Evolutionary conservation across 2,329 filamentous ascomycete species (phyloP), one percentile per base, ranked within the genome.

Genomic region (Coniella vitis): DNA sequence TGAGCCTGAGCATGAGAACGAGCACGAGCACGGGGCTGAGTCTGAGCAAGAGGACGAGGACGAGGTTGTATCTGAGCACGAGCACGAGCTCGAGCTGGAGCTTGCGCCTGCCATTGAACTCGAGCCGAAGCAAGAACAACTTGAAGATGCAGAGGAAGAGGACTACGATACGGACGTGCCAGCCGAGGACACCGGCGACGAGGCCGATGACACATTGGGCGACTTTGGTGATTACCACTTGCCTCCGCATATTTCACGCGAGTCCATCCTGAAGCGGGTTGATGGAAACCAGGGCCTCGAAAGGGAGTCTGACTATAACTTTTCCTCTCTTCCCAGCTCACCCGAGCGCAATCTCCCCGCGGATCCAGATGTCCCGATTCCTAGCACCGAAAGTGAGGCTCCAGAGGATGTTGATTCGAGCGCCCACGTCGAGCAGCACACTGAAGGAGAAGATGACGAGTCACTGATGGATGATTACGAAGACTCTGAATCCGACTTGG

Each of bases 321-420:
- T 84, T 58, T 82, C 79, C 3, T 82, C 81, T 2, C 78, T 80
- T 1, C 71, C 75, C 2, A 76, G 74, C 53, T 81, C 78, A 2
- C 76, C 79, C 12, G 73, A 79, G 52, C 76, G 71, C n/a, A 74
- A 69, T 50, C 70, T 79, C 42, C 69, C 80, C 29, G 75, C 89
- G 52, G 90, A 97, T 62, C 91, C 91, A 7, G 91, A 97, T 64
- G 79, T 93, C 36, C 87, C 91, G 0, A 88, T 96, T 57, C 90
- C 88, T 17, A 94, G 88, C 32, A 84, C 89, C 13, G 91, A 96
- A 66, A 82, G 82, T 56, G 79, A 76, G 2, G 70, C 80, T 35
- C 63, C 81, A 37, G 74, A 77, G n/a, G 77, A 81, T 32, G 65
- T 67, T 8, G 63, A 73, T 12, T 90, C 60, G 87, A 85, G 57